Percentiles rank a stretch among this genome's conserved stretches.
Conservation (phyloP, 495 filamentous ascomycete genomes). For the Xylaria flabelliformis region DNA sequence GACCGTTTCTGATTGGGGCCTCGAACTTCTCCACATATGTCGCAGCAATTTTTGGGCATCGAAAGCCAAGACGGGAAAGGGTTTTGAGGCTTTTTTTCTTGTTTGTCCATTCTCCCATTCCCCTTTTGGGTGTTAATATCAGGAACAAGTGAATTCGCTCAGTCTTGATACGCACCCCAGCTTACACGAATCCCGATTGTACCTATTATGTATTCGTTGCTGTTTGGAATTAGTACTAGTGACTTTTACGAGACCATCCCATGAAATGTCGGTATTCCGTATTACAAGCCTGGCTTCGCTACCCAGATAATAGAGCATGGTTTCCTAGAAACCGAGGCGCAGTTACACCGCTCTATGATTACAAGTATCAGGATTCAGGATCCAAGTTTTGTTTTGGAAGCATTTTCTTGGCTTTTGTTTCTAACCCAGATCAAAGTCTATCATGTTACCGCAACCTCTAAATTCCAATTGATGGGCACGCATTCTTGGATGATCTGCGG, state of each 20-base stretch:
- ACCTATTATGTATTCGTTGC: neutral
- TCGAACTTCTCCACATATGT: constrained; percentile 6
- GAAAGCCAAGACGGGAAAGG: constrained; percentile 9
- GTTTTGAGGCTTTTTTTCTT: constrained; percentile 22
- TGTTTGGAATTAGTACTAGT: neutral
- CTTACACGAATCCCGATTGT: constrained; percentile 7
- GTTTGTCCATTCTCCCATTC: neutral
- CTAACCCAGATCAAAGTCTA: neutral
- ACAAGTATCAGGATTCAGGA: constrained; percentile 10
- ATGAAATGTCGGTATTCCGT: neutral
- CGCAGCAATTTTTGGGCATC: constrained; percentile 20
- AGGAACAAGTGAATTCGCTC: constrained; percentile 12
- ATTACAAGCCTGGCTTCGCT: constrained; percentile 4
- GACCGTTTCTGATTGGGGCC: constrained; percentile 17
- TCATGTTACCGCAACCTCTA: neutral
- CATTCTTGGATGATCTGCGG: neutral
- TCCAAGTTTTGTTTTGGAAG: constrained; percentile 12
- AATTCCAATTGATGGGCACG: neutral
- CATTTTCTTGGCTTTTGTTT: neutral
- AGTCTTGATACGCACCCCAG: constrained; percentile 12
- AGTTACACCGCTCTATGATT: constrained; percentile 17
- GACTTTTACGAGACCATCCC: neutral
- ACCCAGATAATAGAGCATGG: constrained; percentile 1
- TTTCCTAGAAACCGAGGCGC: neutral
- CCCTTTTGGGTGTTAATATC: neutral